Conservation (phyloP, 177 flowering plant genomes). For the Tripterygium wilfordii region DNA sequence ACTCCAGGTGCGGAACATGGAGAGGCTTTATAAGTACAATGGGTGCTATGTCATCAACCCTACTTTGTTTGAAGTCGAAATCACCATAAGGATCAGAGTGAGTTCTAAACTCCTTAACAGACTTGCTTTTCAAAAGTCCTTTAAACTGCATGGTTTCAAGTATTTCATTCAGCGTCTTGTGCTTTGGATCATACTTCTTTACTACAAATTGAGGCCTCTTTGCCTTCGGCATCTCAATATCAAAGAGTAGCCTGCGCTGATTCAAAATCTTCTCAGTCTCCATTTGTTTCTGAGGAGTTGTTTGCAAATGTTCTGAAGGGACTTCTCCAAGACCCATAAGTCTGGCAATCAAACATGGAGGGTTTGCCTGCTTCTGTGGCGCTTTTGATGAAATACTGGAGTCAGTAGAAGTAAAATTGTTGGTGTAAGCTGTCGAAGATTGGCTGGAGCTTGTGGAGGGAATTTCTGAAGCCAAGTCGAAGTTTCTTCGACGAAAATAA, state of each 20-base stretch:
- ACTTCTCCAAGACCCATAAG: slow-evolving; percentile 80
- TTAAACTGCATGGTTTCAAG: slow-evolving; percentile 48
- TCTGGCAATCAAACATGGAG: slow-evolving; percentile 70
- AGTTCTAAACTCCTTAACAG: slow-evolving; percentile 10
- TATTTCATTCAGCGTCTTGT: slow-evolving; percentile 46
- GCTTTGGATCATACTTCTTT: slow-evolving; percentile 19
- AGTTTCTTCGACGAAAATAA: slow-evolving; percentile 9
- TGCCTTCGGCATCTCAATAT: slow-evolving; percentile 42
- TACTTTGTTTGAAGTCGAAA: slow-evolving; percentile 11
- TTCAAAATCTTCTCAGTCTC: slow-evolving; percentile 16
- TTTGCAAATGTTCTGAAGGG: slow-evolving; percentile 26
- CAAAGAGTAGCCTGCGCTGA: slow-evolving; percentile 28
- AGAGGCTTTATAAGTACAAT: slow-evolving; percentile 78
- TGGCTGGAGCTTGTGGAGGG: slow-evolving; percentile 60
- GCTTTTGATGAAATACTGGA: slow-evolving; percentile 24
- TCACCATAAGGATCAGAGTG: slow-evolving; percentile 3
- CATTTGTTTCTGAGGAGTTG: slow-evolving; percentile 8
- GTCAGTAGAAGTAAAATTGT: slow-evolving; percentile 21
- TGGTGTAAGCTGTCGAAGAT: slow-evolving; percentile 24
- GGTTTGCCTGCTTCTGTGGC: slow-evolving; percentile 29
- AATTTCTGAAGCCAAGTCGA: slow-evolving; percentile 27
- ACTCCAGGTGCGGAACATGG: slow-evolving; percentile 11
- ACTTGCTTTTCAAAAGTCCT: slow-evolving; percentile 38
- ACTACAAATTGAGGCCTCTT: slow-evolving; percentile 25
- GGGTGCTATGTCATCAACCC: slow-evolving; percentile 40